phyloP scores from a whole-genome alignment of 73 alveolate species.

The Paramecium caudatum region DNA sequence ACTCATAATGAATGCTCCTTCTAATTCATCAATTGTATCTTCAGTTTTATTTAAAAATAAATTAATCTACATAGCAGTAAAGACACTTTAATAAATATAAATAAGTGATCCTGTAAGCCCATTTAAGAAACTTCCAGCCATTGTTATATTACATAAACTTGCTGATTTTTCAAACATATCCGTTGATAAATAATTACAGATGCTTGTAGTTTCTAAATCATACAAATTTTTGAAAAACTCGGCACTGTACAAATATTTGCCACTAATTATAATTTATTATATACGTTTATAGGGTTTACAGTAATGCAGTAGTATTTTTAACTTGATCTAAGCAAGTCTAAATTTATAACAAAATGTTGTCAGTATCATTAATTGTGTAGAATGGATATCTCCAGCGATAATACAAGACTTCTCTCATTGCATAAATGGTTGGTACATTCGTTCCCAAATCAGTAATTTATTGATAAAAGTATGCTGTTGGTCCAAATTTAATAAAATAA shows the following conservation, averaged over 20 bases:
- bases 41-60: conserved; percentile 36
- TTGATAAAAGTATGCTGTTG: conserved; percentile 58
- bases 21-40: conserved; percentile 32
- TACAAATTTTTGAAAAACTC: background rate
- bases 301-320: background rate
- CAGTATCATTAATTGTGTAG: background rate
- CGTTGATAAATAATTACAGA: conserved; percentile 1
- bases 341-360: background rate
- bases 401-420: conserved; percentile 64
- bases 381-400: conserved; percentile 69
- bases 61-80: conserved; percentile 54
- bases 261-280: background rate
- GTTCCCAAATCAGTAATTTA: conserved; percentile 42
- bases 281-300: background rate
- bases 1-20: conserved; percentile 58
- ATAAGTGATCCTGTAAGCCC: conserved; percentile 33
- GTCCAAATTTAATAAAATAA: background rate
- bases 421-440: conserved; percentile 45
- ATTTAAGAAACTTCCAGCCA: conserved; percentile 52
- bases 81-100: conserved; percentile 4
- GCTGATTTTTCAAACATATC: conserved; percentile 1
- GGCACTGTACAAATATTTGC: background rate
- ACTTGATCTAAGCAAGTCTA: conserved; percentile 9
- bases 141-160: conserved; percentile 26
- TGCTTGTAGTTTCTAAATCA: background rate